Evolutionary conservation across 345 rosid genomes (phyloP).

Genomic region (Pistacia atlantica): DNA sequence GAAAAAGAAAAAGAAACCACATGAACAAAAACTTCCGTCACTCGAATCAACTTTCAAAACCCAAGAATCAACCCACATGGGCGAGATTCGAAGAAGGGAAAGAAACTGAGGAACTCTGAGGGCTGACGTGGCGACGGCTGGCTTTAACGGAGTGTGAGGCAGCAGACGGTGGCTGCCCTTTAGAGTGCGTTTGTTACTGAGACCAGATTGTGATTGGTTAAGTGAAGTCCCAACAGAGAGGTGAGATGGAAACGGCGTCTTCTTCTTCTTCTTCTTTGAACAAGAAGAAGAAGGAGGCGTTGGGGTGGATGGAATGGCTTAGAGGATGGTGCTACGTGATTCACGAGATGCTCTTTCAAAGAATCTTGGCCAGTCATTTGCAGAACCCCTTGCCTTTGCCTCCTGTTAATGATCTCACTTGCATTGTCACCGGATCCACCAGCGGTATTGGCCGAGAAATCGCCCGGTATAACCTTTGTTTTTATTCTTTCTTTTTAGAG

Average conservation of each 20-base stretch:
- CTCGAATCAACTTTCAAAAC: too few relatives aligned
- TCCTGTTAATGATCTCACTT: conserved; percentile 71
- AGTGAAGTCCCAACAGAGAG: background rate
- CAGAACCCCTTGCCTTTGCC: conserved; percentile 81
- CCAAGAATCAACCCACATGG: too few relatives aligned
- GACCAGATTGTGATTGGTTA: too few relatives aligned
- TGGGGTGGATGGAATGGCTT: conserved; percentile 97
- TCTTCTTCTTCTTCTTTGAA: background rate
- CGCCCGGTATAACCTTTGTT: conserved; percentile 49
- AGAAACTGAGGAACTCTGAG: too few relatives aligned
- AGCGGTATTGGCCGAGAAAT: conserved; percentile 96
- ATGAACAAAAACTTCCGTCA: too few relatives aligned
- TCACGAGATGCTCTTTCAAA: conserved; percentile 80
- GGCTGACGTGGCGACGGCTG: too few relatives aligned
- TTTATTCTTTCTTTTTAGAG: too few relatives aligned
- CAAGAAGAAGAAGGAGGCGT: conserved; percentile 48
- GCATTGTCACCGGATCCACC: conserved; percentile 94
- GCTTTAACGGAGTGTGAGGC: too few relatives aligned
- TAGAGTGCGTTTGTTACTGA: too few relatives aligned
- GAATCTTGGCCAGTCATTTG: conserved; percentile 81
- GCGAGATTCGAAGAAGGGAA: too few relatives aligned
- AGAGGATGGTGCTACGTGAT: conserved; percentile 79
- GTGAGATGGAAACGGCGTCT: conserved; percentile 3
- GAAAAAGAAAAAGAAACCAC: too few relatives aligned
- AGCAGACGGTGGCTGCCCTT: too few relatives aligned